Base-by-base conservation (phyloP, 2,329 filamentous ascomycete genomes). In the Pseudonectria buxi region DNA sequence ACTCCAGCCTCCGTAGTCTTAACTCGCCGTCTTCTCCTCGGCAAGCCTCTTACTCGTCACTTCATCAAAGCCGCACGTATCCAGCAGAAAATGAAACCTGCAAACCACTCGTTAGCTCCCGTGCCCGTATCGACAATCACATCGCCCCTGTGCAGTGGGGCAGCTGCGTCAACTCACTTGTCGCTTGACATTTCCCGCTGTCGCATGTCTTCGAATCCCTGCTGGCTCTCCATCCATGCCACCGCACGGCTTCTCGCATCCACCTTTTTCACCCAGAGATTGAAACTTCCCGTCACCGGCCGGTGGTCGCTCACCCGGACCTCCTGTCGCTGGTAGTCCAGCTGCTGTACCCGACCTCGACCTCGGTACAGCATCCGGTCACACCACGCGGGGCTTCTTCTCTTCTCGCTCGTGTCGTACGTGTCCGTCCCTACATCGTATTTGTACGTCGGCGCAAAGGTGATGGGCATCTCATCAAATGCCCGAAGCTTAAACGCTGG, bases 381-480 rank as follows among this genome's bases (percentile, higher is more conserved):
- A 58, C 92, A 98, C 92, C 92, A 98, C 1, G 92, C 92, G 0
- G 92, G 92, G 14, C 86, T 83, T 32, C 92, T 78, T 59, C 86
- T 86, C 71, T 98, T 98, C 61, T 98, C 92, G 50, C 85, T 90
- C 1, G 85, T 83, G 57, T 98, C 92, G 59, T 96, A 98, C 6
- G 78, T 83, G 55, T 96, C 90, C 0, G 87, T 94, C 12, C 89
- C 89, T 1, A 96, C 87, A 50, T 98, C 92, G 59, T 98, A 98
- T 59, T 98, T 98, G 70, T 98, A 98, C 0, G 92, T 98, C 1
- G 92, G 92, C 7, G 87, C 82, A 57, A 98, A 98, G 0, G 79
- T 83, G 52, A 98, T 95, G 1, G 84, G 85, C 36, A 83, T 72
- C 62, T 98, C 92, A n/a, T 83, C 80, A 59, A 98, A 96, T 0